These are phyloP conservation scores for Pythium volutum DNA, from an alignment of 352 stramenopile species.

Conservation along the genomic window DNA sequence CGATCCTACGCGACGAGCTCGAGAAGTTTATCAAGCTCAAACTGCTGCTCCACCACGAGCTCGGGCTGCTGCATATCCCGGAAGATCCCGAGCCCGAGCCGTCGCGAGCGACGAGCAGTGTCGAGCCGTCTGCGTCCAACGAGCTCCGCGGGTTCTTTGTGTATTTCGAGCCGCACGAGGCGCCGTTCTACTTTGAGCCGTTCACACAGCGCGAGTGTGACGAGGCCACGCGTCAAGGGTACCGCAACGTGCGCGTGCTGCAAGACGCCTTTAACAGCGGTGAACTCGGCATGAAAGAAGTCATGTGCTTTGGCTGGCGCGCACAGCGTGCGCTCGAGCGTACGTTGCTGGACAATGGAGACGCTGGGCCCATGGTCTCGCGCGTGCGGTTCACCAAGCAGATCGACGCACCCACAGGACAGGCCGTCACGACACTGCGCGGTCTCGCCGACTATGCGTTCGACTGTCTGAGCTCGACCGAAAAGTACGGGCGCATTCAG, in stretches of 20 bases:
- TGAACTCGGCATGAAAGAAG: constrained; percentile 15
- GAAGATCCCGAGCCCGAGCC: constrained; percentile 1
- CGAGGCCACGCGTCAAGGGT: neutral
- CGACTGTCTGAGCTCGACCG: constrained; percentile 7
- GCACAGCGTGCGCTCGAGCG: constrained; percentile 17
- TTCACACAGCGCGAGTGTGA: constrained; percentile 18
- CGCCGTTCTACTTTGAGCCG: constrained; percentile 26
- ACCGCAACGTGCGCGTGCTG: constrained; percentile 1
- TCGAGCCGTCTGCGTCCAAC: no score
- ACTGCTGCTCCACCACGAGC: constrained; percentile 19
- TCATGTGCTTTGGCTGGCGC: constrained; percentile 20
- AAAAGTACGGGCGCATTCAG: constrained; percentile 18
- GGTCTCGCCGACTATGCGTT: constrained; percentile 4
- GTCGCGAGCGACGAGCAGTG: no score
- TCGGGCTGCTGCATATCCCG: neutral
- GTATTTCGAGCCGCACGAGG: constrained; percentile 13
- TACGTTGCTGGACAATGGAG: neutral
- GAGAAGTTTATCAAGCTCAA: constrained; percentile 13
- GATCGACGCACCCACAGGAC: neutral
- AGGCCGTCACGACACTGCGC: constrained; percentile 4
- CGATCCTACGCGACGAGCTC: constrained; percentile 4
- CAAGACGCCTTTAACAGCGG: constrained; percentile 13
- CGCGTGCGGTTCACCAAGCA: constrained; percentile 24
- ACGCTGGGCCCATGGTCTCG: neutral
- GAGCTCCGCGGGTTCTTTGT: constrained; percentile 20